Evolutionary conservation across 2,329 filamentous ascomycete genomes (phyloP).

Genomic region (Monosporascus sp.): DNA sequence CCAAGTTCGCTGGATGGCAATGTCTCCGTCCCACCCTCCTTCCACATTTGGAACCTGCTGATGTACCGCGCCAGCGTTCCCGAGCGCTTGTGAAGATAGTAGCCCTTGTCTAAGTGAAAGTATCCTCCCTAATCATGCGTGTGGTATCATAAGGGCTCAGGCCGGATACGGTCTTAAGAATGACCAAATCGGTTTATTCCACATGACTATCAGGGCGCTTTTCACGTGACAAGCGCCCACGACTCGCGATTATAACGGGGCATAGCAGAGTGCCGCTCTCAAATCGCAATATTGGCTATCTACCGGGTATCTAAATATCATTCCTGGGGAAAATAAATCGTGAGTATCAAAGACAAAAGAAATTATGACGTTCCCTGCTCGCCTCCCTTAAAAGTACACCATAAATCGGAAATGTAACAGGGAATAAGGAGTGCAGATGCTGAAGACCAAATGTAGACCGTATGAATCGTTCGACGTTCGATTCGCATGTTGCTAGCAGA

Average conservation of each 20-base stretch:
- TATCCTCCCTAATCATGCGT: background rate
- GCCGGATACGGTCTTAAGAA: background rate
- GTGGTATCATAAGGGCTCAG: background rate
- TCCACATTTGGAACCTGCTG: too few species aligned
- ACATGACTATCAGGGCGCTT: background rate
- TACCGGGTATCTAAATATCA: background rate
- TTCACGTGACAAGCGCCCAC: background rate
- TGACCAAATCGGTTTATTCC: background rate
- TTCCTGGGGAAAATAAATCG: too few species aligned
- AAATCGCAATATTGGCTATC: background rate
- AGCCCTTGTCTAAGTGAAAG: background rate
- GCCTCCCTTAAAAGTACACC: too few species aligned
- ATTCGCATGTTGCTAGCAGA: background rate
- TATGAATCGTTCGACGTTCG: too few species aligned
- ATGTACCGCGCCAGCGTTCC: too few species aligned
- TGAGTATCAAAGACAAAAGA: too few species aligned
- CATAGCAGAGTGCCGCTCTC: background rate
- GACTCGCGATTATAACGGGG: background rate
- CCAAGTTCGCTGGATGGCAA: too few species aligned
- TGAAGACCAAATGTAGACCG: background rate
- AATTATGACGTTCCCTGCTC: too few species aligned
- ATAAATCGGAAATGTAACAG: too few species aligned
- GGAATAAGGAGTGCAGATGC: background rate
- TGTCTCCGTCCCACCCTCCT: too few species aligned
- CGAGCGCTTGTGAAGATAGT: too few species aligned